Conservation (phyloP, 352 stramenopile genomes). For the Phytophthora pseudosyringae region DNA sequence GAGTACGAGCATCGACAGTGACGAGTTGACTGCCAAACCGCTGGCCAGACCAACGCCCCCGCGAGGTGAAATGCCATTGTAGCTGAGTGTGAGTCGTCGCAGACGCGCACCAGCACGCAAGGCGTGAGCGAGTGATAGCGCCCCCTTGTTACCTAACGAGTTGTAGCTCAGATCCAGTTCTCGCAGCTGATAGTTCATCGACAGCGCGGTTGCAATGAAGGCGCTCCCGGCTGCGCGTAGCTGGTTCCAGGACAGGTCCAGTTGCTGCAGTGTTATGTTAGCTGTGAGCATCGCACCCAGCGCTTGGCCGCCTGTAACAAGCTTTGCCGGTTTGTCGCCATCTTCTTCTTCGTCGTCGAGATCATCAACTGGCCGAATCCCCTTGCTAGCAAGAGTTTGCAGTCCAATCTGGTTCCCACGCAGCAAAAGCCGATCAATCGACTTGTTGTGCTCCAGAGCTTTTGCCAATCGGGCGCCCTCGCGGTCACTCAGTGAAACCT, state of each 20-base stretch:
- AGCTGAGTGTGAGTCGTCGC: slow-evolving; percentile 54
- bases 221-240: slow-evolving; percentile 47
- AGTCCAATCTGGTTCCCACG: slow-evolving; percentile 81
- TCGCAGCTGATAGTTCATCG: slow-evolving; percentile 69
- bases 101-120: slow-evolving; percentile 59
- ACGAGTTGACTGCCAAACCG: slow-evolving; percentile 55
- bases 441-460: slow-evolving; percentile 79
- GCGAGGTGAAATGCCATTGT: slow-evolving; percentile 69
- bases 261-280: slow-evolving; percentile 69
- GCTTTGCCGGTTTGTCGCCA: slow-evolving; percentile 11
- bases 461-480: slow-evolving; percentile 78
- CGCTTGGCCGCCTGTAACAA: slow-evolving; percentile 70
- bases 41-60: slow-evolving; percentile 63
- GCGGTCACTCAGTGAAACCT: slow-evolving; percentile 62
- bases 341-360: slow-evolving; percentile 25
- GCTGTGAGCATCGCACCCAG: slow-evolving; percentile 83
- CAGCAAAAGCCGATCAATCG: slow-evolving; percentile 64
- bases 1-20: slow-evolving; percentile 52
- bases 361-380: slow-evolving; percentile 1
- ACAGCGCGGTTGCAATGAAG: slow-evolving; percentile 57
- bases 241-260: slow-evolving; percentile 90
- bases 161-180: slow-evolving; percentile 78
- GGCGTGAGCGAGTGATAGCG: slow-evolving; percentile 60
- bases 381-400: slow-evolving; percentile 31
- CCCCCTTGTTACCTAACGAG: slow-evolving; percentile 58